Conservation (phyloP, 2,329 filamentous ascomycete genomes). For the Neonectria hederae region DNA sequence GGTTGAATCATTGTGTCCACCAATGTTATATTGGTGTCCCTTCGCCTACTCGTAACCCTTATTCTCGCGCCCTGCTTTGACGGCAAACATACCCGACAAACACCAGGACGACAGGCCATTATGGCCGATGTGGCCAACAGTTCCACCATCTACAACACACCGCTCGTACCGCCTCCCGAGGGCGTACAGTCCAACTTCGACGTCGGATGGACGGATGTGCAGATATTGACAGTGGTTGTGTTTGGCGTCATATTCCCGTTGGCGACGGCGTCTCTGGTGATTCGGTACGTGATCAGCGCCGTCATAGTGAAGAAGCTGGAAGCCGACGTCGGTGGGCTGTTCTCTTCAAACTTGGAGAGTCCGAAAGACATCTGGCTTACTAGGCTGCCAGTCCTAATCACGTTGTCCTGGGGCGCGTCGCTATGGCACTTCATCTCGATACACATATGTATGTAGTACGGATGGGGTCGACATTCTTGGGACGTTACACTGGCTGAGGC, state of each 20-base stretch:
- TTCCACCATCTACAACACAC: slow-evolving; percentile 10
- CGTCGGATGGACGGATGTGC: neutral
- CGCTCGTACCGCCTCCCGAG: slow-evolving; percentile 9
- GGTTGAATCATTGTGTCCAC: too few relatives aligned
- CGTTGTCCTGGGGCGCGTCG: slow-evolving; percentile 9
- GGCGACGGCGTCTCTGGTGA: slow-evolving; percentile 10
- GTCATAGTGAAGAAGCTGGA: slow-evolving; percentile 8
- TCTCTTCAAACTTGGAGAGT: neutral
- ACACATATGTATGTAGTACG: slow-evolving; percentile 5
- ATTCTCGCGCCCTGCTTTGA: neutral
- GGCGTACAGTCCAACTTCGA: slow-evolving; percentile 15
- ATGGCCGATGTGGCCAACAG: neutral
- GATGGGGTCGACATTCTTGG: slow-evolving; percentile 18
- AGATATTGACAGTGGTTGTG: slow-evolving; percentile 4
- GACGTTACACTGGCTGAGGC: slow-evolving; percentile 9
- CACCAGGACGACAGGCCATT: too few relatives aligned
- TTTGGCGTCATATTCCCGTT: slow-evolving; percentile 16
- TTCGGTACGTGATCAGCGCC: slow-evolving; percentile 11
- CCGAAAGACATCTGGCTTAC: neutral
- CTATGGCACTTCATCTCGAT: slow-evolving; percentile 16
- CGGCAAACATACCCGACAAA: neutral
- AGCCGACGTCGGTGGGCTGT: slow-evolving; percentile 8
- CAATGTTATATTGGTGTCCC: neutral
- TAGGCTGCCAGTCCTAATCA: slow-evolving; percentile 5
- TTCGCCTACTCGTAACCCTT: neutral